These are phyloP conservation scores for Podila epicladia DNA, from an alignment of 192 early-diverging fungal genomes.

Conservation along the genomic window DNA sequence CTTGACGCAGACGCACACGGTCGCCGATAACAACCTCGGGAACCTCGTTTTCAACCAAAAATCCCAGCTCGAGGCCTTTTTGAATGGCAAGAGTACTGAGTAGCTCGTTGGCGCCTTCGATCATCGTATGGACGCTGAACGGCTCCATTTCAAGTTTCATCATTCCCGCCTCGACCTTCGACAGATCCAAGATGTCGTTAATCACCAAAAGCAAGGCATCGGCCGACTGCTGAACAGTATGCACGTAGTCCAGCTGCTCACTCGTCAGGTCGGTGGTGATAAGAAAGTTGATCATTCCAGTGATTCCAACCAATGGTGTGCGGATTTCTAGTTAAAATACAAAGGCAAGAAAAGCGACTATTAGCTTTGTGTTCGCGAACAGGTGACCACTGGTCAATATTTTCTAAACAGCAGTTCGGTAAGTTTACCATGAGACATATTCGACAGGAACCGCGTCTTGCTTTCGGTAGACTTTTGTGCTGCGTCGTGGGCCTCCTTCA, in stretches of 20 bases:
- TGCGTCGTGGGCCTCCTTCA: constrained; percentile 67
- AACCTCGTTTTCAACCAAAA: constrained; percentile 76
- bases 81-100: constrained; percentile 76
- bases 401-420: neutral
- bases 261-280: constrained; percentile 80
- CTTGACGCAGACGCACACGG: constrained; percentile 77
- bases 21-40: constrained; percentile 78
- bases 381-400: neutral
- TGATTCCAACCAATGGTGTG: constrained; percentile 85
- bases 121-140: constrained; percentile 67
- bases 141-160: constrained; percentile 82
- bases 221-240: constrained; percentile 79
- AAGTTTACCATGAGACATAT: constrained; percentile 66
- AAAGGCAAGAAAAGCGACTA: neutral
- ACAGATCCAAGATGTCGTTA: constrained; percentile 86
- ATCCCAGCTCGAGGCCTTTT: constrained; percentile 73
- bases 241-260: constrained; percentile 82
- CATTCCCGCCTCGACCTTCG: constrained; percentile 86
- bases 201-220: constrained; percentile 82
- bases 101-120: constrained; percentile 78
- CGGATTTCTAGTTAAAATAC: constrained; percentile 67
- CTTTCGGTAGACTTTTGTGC: constrained; percentile 69
- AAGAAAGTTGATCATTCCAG: constrained; percentile 78
- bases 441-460: constrained; percentile 68
- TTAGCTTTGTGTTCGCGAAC: neutral